Conservation (phyloP, 1,284 basidiomycete genomes). For the Trichosporon sp. region DNA sequence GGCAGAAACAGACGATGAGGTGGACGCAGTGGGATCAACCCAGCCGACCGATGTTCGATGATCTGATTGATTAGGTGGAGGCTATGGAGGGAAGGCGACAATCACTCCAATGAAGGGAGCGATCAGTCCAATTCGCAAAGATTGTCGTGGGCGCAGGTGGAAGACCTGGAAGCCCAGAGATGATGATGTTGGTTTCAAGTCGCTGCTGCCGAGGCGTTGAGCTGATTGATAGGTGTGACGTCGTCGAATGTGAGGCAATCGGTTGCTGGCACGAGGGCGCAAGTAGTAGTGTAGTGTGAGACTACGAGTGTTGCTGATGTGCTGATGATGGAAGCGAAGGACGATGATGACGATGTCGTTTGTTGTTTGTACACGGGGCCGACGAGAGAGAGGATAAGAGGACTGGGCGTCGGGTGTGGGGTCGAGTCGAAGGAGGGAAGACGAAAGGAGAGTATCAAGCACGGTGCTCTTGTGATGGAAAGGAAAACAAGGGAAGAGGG, state of each 20-base stretch:
- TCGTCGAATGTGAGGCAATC: neutral
- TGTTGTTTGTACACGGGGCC: neutral
- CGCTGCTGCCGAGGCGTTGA: neutral
- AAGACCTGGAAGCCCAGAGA: neutral
- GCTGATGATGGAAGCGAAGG: neutral
- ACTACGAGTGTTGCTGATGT: neutral
- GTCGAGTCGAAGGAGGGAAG: neutral
- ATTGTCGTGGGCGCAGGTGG: neutral
- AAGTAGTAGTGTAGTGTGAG: neutral
- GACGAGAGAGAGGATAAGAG: neutral
- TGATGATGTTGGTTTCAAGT: neutral
- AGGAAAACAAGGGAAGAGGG: neutral
- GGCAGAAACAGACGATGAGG: neutral
- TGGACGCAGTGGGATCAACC: neutral
- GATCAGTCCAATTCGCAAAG: neutral
- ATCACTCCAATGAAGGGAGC: neutral
- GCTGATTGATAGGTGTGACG: neutral
- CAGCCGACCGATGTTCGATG: too few relatives aligned
- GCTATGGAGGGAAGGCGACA: neutral
- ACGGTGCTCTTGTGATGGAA: neutral
- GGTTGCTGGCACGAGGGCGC: neutral
- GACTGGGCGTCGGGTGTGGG: neutral
- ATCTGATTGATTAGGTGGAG: neutral
- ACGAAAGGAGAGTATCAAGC: neutral
- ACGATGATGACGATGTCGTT: neutral